These are phyloP conservation scores for Penicillium simplicissimum DNA, from an alignment of 495 filamentous ascomycete genomes.

Conservation along the genomic window DNA sequence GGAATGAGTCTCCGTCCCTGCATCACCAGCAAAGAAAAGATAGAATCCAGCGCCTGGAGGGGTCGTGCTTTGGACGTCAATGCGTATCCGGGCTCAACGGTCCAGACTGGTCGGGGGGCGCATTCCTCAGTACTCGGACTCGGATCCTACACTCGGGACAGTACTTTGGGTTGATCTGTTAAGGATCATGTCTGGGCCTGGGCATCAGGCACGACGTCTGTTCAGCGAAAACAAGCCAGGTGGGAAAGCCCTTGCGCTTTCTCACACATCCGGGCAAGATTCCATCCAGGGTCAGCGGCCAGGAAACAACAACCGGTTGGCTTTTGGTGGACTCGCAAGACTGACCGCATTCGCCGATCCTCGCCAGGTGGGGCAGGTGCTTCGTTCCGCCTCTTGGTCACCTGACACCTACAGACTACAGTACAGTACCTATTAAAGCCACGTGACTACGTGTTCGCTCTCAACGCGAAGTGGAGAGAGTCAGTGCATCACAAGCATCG, in stretches of 20 bases:
- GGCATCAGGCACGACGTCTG: background rate
- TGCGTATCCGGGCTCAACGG: background rate
- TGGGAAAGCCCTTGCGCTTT: slow-evolving; percentile 1
- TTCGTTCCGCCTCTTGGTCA: slow-evolving; percentile 6
- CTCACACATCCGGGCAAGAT: slow-evolving; percentile 2
- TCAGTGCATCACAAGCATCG: slow-evolving; percentile 23
- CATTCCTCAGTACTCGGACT: background rate
- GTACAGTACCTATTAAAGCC: too few relatives aligned
- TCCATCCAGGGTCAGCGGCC: slow-evolving; percentile 1
- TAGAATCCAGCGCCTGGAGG: background rate
- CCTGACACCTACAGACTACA: too few relatives aligned
- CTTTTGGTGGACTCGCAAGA: slow-evolving; percentile 9
- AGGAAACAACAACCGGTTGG: slow-evolving; percentile 23
- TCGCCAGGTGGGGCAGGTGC: slow-evolving; percentile 14
- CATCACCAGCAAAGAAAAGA: background rate
- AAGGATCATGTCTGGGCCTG: background rate
- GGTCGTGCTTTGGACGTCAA: background rate
- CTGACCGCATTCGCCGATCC: slow-evolving; percentile 19
- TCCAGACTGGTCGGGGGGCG: slow-evolving; percentile 2
- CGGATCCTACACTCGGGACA: background rate
- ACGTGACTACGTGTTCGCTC: slow-evolving; percentile 40
- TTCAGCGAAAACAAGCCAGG: background rate
- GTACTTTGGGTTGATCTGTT: background rate
- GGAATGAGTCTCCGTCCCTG: background rate
- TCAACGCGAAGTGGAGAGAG: slow-evolving; percentile 29